A percentile compares a stretch with the other conserved stretches of the same genome.
These are phyloP conservation scores for Colletotrichum shisoi DNA, from an alignment of 2,329 filamentous ascomycete species.

Conservation along the genomic window DNA sequence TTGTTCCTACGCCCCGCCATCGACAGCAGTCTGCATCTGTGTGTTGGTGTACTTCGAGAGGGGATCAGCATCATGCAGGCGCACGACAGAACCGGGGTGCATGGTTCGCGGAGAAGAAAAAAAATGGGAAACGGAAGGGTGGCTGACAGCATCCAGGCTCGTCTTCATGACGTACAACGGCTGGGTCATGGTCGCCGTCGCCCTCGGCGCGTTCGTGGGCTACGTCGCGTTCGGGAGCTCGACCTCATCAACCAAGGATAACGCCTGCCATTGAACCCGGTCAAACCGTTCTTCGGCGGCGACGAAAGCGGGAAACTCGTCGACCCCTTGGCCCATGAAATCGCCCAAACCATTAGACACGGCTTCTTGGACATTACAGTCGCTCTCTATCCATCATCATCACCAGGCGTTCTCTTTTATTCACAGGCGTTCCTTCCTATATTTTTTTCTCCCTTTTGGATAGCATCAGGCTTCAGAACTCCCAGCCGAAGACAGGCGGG, in stretches of 20 bases:
- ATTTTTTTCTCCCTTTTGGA: not conserved
- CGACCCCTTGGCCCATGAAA: not conserved
- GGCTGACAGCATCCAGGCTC: conserved; percentile 67
- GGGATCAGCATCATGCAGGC: not conserved
- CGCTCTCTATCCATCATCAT: not conserved
- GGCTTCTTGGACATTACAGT: not conserved
- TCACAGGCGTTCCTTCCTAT: not conserved
- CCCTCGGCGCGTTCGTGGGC: conserved; percentile 85
- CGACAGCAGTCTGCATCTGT: not conserved
- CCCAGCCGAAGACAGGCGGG: conserved; percentile 2
- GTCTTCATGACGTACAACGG: conserved; percentile 99
- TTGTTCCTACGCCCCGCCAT: not conserved
- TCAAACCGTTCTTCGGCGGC: not conserved
- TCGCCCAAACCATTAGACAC: not conserved
- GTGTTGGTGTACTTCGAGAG: too few species aligned
- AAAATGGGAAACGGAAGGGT: not conserved
- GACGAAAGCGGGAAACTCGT: not conserved
- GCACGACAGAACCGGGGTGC: not conserved
- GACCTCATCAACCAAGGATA: conserved; percentile 78
- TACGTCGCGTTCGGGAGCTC: conserved; percentile 81
- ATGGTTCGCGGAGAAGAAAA: too few species aligned
- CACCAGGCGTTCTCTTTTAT: conserved; percentile 5
- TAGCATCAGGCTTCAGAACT: conserved; percentile 2
- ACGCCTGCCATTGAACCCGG: conserved; percentile 82
- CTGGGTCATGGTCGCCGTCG: conserved; percentile 93